Conservation (phyloP, 768 basidiomycete species). For the Panaeolus cyanescens region DNA sequence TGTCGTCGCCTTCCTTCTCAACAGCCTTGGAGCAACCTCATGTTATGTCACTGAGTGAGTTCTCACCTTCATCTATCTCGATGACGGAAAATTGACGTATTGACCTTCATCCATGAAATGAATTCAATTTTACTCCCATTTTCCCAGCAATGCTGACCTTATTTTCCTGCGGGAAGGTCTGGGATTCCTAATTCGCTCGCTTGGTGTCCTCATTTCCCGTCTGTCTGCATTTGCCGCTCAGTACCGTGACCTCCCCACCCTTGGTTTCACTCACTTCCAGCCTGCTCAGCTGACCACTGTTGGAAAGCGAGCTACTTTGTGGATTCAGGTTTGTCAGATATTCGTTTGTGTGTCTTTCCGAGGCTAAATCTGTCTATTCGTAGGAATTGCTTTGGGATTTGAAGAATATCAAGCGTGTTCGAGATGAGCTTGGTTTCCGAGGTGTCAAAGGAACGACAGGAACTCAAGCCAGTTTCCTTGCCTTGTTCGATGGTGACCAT, state of each 20-base stretch:
- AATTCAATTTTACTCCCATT: conserved; percentile 1
- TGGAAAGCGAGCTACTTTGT: conserved; percentile 93
- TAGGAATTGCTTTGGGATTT: conserved; percentile 96
- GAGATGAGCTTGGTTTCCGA: conserved; percentile 93
- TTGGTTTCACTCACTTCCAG: conserved; percentile 99
- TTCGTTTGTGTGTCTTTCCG: background rate
- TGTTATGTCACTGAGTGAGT: conserved; percentile 98
- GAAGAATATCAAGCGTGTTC: conserved; percentile 85
- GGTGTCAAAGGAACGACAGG: conserved; percentile 99
- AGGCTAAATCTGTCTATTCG: background rate
- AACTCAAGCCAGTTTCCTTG: conserved; percentile 94
- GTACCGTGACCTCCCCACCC: conserved; percentile 86
- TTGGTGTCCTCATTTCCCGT: conserved; percentile 89
- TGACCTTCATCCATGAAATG: background rate
- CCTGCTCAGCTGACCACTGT: conserved; percentile 98
- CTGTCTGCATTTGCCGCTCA: conserved; percentile 83
- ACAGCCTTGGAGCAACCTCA: conserved; percentile 91
- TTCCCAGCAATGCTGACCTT: conserved; percentile 88
- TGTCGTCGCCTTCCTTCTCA: background rate
- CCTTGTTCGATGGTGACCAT: conserved; percentile 94
- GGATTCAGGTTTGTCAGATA: conserved; percentile 74
- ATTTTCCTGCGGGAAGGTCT: conserved; percentile 94
- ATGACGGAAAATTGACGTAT: background rate
- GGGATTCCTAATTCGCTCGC: conserved; percentile 79
- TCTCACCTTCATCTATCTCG: background rate